Evolutionary conservation across 768 basidiomycete species (phyloP), one percentile per base, ranked within the genome.

Genomic region (Boletus bicolor): DNA sequence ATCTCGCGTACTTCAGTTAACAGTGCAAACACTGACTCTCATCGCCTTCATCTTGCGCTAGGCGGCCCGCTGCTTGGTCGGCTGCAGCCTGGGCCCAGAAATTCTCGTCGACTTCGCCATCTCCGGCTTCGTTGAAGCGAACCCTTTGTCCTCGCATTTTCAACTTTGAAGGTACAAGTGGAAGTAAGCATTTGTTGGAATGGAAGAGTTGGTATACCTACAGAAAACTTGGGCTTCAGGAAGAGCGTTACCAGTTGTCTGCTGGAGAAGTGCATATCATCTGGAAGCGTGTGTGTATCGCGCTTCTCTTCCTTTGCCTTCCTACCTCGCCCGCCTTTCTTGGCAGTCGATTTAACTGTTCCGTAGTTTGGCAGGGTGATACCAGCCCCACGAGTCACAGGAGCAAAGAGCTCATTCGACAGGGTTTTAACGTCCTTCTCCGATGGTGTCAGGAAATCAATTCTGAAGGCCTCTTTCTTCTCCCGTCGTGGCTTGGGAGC

Each of bases 51-150:
- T 80, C 79, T 53, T 80, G 80, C 7, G 70, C 76, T 19, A 70
- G 62, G 17, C 80, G 81, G 10, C 76, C 83, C 9, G 81, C 87
- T 14, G 85, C 86, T 70, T 91, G 86, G 49, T 90, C 84, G 0
- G 91, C 92, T 10, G 93, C 94, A 5, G 92, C 93, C 64, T 93
- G 89, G 0, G 94, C 95, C 97, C 97, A 98, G 77, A 94, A 98
- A 58, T 90, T 85, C 73, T 95, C 93, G 67, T 98, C 96, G 28
- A 96, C 86, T 71, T 97, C 94, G 30, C 89, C 93, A 60, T 93
- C 87, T 30, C 80, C 83, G 30, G 80, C 77, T 53, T 83, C 79
- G 54, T 85, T 83, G 44, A 76, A 59, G 49, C 70, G 62, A 32
- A 78, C 82, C 37, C 79, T 78, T 52, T 84, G 84, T 8, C 91